Evolutionary conservation across 768 basidiomycete species (phyloP).

Genomic region (Pisolithus microcarpus): DNA sequence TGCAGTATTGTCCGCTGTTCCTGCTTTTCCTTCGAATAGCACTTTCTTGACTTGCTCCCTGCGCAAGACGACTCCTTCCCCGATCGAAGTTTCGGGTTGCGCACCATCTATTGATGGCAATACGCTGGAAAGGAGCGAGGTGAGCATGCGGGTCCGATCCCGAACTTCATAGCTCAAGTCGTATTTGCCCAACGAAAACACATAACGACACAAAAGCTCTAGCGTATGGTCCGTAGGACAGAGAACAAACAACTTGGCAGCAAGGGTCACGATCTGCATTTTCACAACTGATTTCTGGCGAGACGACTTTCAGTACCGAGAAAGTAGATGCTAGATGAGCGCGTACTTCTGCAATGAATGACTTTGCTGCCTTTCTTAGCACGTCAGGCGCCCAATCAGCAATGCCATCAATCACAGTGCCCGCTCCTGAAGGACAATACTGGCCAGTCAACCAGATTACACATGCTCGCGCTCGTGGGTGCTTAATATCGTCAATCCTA

Average conservation of each 20-base stretch:
- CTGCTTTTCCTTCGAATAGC: conserved; percentile 68
- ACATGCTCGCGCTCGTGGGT: conserved; percentile 77
- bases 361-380: conserved; percentile 68
- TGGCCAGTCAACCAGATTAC: conserved; percentile 93
- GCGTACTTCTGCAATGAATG: conserved; percentile 64
- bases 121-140: conserved; percentile 58
- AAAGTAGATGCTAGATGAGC: neutral
- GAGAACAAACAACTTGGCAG: conserved; percentile 74
- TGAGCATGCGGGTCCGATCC: conserved; percentile 79
- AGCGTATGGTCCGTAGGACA: conserved; percentile 47
- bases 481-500: conserved; percentile 71
- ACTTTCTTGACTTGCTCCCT: conserved; percentile 77
- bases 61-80: conserved; percentile 68
- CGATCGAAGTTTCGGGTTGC: conserved; percentile 35
- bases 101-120: conserved; percentile 30
- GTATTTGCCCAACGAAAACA: conserved; percentile 80
- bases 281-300: conserved; percentile 60
- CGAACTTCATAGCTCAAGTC: conserved; percentile 86
- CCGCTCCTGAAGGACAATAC: conserved; percentile 46
- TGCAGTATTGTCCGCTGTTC: conserved; percentile 35
- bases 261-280: conserved; percentile 78
- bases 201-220: conserved; percentile 55
- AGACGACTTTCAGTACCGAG: neutral
- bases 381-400: conserved; percentile 86
- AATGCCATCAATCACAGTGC: conserved; percentile 45